Conservation (phyloP, 495 filamentous ascomycete genomes). For the Bryoglossum gracile region DNA sequence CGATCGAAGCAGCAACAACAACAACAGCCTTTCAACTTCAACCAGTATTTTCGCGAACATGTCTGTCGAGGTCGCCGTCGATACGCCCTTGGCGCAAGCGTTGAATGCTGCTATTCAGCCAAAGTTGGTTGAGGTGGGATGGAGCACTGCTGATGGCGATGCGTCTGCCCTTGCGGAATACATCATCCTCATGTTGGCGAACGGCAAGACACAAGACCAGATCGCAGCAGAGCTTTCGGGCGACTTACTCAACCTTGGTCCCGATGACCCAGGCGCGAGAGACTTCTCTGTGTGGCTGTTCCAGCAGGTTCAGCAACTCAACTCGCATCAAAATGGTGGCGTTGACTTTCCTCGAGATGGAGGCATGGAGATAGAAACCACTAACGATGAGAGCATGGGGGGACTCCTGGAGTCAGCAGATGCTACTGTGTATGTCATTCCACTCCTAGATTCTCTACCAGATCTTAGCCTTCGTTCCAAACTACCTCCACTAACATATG, state of each 20-base stretch:
- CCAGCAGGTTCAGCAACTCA: slow-evolving; percentile 64
- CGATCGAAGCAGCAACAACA: slow-evolving; percentile 6
- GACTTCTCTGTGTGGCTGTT: slow-evolving; percentile 92
- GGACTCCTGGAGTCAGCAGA: slow-evolving; percentile 42
- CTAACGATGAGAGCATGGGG: slow-evolving; percentile 50
- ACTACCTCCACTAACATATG: slow-evolving; percentile 7
- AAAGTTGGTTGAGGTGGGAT: slow-evolving; percentile 93
- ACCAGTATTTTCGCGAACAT: slow-evolving; percentile 37
- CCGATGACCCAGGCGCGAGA: slow-evolving; percentile 73
- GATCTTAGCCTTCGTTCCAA: neutral
- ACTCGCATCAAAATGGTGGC: slow-evolving; percentile 51
- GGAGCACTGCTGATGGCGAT: slow-evolving; percentile 68
- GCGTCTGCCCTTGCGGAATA: slow-evolving; percentile 88
- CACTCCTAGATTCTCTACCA: slow-evolving; percentile 19
- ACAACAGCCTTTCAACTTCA: slow-evolving; percentile 2
- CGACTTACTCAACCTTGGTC: slow-evolving; percentile 75
- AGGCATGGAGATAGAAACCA: neutral
- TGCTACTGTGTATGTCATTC: slow-evolving; percentile 58
- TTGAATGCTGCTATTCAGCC: slow-evolving; percentile 74
- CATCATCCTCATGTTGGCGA: slow-evolving; percentile 92
- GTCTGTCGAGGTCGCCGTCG: slow-evolving; percentile 64
- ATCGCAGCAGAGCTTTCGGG: slow-evolving; percentile 83
- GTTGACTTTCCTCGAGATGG: no score
- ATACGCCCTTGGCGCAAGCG: slow-evolving; percentile 73
- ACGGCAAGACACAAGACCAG: slow-evolving; percentile 83